Base-by-base conservation (phyloP, 306 rosid species). In the Vicia sativa region DNA sequence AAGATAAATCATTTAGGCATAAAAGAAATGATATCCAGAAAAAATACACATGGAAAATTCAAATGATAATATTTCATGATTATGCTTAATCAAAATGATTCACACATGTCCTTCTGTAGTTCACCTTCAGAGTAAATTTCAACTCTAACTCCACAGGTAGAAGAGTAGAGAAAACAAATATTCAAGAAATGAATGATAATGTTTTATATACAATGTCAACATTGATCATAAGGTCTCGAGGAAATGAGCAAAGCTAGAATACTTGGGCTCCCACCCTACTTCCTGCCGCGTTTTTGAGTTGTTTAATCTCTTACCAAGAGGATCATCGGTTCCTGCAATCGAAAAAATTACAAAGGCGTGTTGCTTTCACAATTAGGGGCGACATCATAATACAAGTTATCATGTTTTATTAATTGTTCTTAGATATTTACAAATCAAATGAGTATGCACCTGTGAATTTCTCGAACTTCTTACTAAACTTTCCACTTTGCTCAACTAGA, bases 181-280 rank as follows among this genome's bases (percentile, higher is more conserved):
- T 29, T 43, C 34, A 71, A 52, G 16, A 49, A 41, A 50, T 64
- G 48, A 45, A 74, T 50, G 74, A 41, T 46, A 45, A 74, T 54
- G 25, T 43, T 62, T 14, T 68, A 41, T 81, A 25, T 81, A 77
- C 76, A 69, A 69, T 67, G 18, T 55, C 55, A 72, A 49, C 65
- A 50, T 3, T 39, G 19, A 55, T 86, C 80, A 73, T 21, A 88
- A 34, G 78, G 74, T 85, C 75, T 82, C 97, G 34, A 90, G 89
- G 75, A 86, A 93, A 72, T 79, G 77, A 28, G 85, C 34, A 52
- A 93, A 93, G 74, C 96, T 88, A 9, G 87, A 63, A 85, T 88
- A 90, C 83, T 85, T 93, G 1, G 99, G 97, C 78, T 87, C 92
- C 99, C 99, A 93, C n/a, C 95, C 96, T 19, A 88, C 26, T 76